These are phyloP conservation scores for Hemisphaericaspora lyxosophila DNA, from an alignment of 1,139 yeast species.

Conservation along the genomic window DNA sequence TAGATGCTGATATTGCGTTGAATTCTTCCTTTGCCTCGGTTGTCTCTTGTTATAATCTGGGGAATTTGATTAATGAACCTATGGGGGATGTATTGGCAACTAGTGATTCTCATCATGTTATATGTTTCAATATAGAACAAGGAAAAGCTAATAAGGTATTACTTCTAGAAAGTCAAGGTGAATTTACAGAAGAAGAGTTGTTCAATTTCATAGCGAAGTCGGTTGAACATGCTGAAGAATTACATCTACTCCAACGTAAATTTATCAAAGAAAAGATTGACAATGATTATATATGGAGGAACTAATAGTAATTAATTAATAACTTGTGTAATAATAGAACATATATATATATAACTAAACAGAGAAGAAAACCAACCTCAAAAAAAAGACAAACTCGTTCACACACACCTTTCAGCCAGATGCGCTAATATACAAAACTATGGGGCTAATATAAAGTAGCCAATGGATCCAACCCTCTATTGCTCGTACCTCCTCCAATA, in stretches of 20 bases:
- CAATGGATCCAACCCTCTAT: constrained; percentile 39
- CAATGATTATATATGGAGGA: constrained; percentile 59
- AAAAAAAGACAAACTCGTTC: neutral
- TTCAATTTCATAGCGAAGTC: constrained; percentile 49
- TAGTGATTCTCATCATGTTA: constrained; percentile 62
- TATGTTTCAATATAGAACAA: constrained; percentile 60
- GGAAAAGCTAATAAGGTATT: constrained; percentile 55
- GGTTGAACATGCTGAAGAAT: constrained; percentile 42
- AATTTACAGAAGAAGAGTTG: constrained; percentile 58
- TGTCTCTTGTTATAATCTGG: constrained; percentile 38
- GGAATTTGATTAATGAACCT: constrained; percentile 42
- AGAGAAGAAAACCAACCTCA: constrained; percentile 1
- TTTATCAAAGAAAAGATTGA: constrained; percentile 49
- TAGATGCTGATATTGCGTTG: constrained; percentile 78
- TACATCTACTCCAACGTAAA: constrained; percentile 50
- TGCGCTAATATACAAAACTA: neutral
- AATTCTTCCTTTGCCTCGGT: constrained; percentile 60
- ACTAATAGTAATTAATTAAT: constrained; percentile 1
- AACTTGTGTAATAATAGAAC: constrained; percentile 1
- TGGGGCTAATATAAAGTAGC: constrained; percentile 47
- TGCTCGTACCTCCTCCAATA: constrained; percentile 16
- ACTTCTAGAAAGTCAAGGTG: constrained; percentile 70
- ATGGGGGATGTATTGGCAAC: constrained; percentile 34
- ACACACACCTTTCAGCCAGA: no score
- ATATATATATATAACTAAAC: constrained; percentile 3